Evolutionary conservation across 306 rosid genomes (phyloP), one percentile per base, ranked within the genome.

Genomic region (Luffa aegyptiaca): DNA sequence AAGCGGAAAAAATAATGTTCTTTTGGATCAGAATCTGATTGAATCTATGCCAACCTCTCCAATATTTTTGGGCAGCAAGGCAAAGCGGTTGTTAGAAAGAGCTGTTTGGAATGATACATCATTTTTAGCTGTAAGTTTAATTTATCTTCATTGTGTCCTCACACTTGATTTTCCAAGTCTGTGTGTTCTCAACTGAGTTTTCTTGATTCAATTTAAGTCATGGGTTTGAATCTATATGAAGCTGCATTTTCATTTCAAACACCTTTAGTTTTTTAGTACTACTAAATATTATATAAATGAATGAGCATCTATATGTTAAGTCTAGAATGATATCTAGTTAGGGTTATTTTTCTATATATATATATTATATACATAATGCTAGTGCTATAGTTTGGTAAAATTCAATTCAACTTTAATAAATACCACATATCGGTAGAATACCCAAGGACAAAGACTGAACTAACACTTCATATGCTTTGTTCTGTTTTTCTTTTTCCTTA

Each of bases 11-110:
- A 91, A 94, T 90, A 90, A 89, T 82, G 98, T 91, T 83, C 89
- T 95, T 41, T 82, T 95, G 82, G 99, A 95, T 88, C 93, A 95
- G 81, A 95, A 95, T 84, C 87, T 95, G 90, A 90, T 95, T 77
- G 99, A 95, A 84, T 93, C 97, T 81, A 95, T 95, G 97, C 97
- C 99, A n/a, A 95, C 99, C 31, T 89, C 92, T 85, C 99, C 99
- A 20, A 95, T 95, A 79, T 95, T 95, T 65, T 92, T 95, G 82
- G 97, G 97, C 79, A 90, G 87, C 91, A 96, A 96, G 82, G 97
- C 96, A 5, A 96, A 96, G 81, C 88, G 98, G 8, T 36, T 86
- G 88, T 83, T 96, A 80, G 98, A 93, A 82, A 88, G 99, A 91
- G 99, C 91, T 17, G 98, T 96, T 80, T 96, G 99, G 99, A 96